These are phyloP conservation scores for Aspergillus fumigatiaffinis DNA, from an alignment of 2,329 filamentous ascomycete genomes.

Conservation along the genomic window DNA sequence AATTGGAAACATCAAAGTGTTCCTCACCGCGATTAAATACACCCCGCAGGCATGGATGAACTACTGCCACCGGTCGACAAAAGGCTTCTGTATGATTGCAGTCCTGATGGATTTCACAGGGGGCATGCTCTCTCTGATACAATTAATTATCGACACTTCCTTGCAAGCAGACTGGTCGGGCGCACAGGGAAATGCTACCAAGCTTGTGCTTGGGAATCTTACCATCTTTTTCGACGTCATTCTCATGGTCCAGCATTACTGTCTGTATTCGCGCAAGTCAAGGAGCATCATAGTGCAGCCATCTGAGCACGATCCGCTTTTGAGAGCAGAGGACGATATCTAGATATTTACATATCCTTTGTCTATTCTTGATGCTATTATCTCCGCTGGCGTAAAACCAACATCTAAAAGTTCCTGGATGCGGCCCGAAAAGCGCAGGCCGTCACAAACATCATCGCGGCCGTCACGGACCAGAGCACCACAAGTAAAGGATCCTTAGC, in stretches of 20 bases:
- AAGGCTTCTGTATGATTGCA: no score
- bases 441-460: neutral
- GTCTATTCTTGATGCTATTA: no score
- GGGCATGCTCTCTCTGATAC: no score
- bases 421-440: neutral
- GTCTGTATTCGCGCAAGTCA: neutral
- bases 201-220: neutral
- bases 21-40: no score
- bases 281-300: neutral
- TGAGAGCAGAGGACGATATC: neutral
- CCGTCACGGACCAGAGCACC: neutral
- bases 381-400: no score
- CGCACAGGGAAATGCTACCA: neutral
- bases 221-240: neutral
- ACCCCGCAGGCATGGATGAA: no score
- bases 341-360: no score
- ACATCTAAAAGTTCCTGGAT: neutral
- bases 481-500: conserved; percentile 1
- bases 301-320: neutral
- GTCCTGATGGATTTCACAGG: no score
- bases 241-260: neutral
- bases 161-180: neutral
- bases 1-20: no score
- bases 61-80: no score
- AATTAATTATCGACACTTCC: neutral